These are phyloP conservation scores for Cryptococcus sp. DNA, from an alignment of 1,284 basidiomycete species.

Conservation along the genomic window DNA sequence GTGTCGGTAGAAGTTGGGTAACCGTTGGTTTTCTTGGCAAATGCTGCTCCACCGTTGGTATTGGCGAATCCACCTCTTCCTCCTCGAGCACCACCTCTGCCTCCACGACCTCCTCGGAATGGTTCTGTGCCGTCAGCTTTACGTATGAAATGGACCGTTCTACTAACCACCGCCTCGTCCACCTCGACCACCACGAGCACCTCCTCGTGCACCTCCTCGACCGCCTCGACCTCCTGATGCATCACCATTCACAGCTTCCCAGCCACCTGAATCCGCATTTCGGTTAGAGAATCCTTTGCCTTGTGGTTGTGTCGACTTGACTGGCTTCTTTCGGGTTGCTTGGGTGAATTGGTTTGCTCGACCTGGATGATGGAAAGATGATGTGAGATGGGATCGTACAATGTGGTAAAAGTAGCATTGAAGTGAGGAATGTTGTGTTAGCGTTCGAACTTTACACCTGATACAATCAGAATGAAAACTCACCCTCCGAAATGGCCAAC, in stretches of 20 bases:
- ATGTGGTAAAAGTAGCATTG: neutral
- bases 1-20: constrained; percentile 38
- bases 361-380: constrained; percentile 20
- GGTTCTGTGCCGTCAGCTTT: constrained; percentile 16
- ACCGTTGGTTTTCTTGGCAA: constrained; percentile 14
- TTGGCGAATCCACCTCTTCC: constrained; percentile 39
- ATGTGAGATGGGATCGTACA: neutral
- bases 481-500: constrained; percentile 46
- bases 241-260: constrained; percentile 28
- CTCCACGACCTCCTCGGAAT: constrained; percentile 32
- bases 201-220: constrained; percentile 29
- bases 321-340: constrained; percentile 41
- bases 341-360: constrained; percentile 48
- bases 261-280: constrained; percentile 43
- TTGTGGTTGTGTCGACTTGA: constrained; percentile 26
- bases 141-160: neutral
- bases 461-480: constrained; percentile 7
- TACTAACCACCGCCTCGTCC: constrained; percentile 33
- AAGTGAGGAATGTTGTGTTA: neutral
- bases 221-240: constrained; percentile 26
- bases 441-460: neutral
- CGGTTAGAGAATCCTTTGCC: constrained; percentile 31
- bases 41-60: constrained; percentile 18
- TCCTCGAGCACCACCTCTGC: constrained; percentile 30
- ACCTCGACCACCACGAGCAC: constrained; percentile 37